Evolutionary conservation across 1,284 basidiomycete species (phyloP).

Genomic region (Ganoderma meredithae): DNA sequence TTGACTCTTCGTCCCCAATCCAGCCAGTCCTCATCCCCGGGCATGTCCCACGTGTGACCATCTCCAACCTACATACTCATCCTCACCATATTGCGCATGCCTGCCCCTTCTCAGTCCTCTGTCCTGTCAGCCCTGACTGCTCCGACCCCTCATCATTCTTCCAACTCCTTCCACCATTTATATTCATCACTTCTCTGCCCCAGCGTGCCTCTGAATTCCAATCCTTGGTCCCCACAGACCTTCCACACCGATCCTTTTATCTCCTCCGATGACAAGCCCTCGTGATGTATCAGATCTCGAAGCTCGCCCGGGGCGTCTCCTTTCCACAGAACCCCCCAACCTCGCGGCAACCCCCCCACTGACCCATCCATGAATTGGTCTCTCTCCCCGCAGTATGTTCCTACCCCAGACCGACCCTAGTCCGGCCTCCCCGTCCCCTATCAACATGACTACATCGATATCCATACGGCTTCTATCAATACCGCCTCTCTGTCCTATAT

Average conservation of each 20-base stretch:
- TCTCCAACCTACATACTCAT: not conserved
- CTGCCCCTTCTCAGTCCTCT: not conserved
- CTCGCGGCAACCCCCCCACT: not conserved
- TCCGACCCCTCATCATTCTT: not conserved
- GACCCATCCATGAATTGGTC: not conserved
- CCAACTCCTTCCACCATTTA: not conserved
- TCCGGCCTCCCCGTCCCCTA: not conserved
- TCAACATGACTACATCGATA: not conserved
- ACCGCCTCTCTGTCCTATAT: not conserved
- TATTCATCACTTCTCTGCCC: not conserved
- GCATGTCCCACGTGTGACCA: not conserved
- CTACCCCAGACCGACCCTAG: not conserved
- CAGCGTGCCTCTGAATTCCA: not conserved
- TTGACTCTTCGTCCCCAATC: not conserved
- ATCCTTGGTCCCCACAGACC: not conserved
- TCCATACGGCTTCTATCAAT: not conserved
- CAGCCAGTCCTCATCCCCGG: not conserved
- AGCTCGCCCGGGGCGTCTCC: not conserved
- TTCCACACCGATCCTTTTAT: not conserved
- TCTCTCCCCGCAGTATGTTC: not conserved
- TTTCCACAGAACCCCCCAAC: not conserved
- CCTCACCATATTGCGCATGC: not conserved
- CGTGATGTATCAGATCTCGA: not conserved
- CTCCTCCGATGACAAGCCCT: not conserved
- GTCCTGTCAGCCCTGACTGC: not conserved